Percentiles rank a stretch among this genome's conserved stretches.
phyloP scores from a whole-genome alignment of 345 rosid genomes.

The Dovyalis caffra region DNA sequence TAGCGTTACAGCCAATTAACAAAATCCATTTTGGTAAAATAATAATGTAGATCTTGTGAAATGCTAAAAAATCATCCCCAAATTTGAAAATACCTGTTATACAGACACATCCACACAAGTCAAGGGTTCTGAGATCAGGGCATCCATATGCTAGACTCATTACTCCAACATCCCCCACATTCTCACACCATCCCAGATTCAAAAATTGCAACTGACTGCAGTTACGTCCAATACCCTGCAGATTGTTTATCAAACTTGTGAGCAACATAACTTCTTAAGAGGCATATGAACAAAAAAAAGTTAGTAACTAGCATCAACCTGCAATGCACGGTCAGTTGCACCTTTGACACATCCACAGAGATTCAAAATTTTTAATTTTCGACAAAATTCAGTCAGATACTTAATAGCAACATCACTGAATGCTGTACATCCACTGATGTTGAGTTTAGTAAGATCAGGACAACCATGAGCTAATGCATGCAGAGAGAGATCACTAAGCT shows the following conservation, averaged over 20 bases:
- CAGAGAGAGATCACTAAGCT: conserved; percentile 66
- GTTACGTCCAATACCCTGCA: conserved; percentile 84
- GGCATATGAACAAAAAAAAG: background rate
- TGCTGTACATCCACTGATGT: conserved; percentile 85
- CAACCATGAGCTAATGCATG: conserved; percentile 80
- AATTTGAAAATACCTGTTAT: conserved; percentile 66
- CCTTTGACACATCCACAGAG: conserved; percentile 91
- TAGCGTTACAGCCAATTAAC: background rate
- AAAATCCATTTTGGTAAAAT: background rate
- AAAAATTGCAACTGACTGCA: conserved; percentile 67
- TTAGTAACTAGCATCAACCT: conserved; percentile 36
- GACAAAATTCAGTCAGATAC: conserved; percentile 56
- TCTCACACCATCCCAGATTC: conserved; percentile 96
- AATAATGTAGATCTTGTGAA: background rate
- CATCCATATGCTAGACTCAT: conserved; percentile 85
- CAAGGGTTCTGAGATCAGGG: conserved; percentile 75
- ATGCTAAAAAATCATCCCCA: background rate
- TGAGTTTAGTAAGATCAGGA: conserved; percentile 75
- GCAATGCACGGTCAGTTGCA: conserved; percentile 77
- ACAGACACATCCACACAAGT: conserved; percentile 74
- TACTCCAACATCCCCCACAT: conserved; percentile 80
- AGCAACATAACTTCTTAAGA: background rate
- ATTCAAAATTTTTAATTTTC: conserved; percentile 61
- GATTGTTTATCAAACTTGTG: background rate
- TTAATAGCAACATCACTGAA: conserved; percentile 65